Evolutionary conservation across 768 basidiomycete species (phyloP).

Genomic region (Xanthoconium purpureum): DNA sequence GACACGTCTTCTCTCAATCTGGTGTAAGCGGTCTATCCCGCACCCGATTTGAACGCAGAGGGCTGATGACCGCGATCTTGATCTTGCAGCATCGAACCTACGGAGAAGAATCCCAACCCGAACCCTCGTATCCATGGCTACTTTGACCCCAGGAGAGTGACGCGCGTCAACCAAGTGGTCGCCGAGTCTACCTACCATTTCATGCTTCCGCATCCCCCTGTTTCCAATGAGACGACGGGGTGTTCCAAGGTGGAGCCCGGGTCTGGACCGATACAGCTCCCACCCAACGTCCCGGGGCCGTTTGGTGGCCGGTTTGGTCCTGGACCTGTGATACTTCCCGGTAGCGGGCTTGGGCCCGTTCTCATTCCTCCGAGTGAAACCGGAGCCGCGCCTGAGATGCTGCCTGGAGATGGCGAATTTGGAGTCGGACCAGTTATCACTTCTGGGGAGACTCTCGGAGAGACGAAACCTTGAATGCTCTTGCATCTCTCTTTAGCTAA

Average conservation of each 20-base stretch:
- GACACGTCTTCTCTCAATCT: constrained; percentile 39
- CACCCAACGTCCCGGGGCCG: constrained; percentile 4
- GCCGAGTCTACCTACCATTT: constrained; percentile 26
- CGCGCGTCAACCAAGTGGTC: constrained; percentile 32
- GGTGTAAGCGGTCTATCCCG: constrained; percentile 27
- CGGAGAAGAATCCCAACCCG: constrained; percentile 21
- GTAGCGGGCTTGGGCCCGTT: constrained; percentile 17
- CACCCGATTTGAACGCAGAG: not conserved
- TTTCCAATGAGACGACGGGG: constrained; percentile 10
- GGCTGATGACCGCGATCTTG: not conserved
- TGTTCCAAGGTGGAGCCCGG: constrained; percentile 22
- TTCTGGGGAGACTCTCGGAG: constrained; percentile 29
- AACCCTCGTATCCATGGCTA: constrained; percentile 24
- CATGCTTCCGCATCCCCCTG: constrained; percentile 20
- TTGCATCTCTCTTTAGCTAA: not conserved
- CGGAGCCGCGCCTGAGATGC: constrained; percentile 17
- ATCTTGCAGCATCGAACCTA: constrained; percentile 27
- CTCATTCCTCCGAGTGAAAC: constrained; percentile 20
- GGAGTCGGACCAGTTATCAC: constrained; percentile 26
- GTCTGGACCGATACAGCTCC: constrained; percentile 12
- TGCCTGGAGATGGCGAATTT: constrained; percentile 30
- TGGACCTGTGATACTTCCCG: constrained; percentile 18
- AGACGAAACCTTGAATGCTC: not conserved
- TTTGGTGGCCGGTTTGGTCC: constrained; percentile 23
- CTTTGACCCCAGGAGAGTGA: constrained; percentile 35